These are phyloP conservation scores for Lanzia echinophila DNA, from an alignment of 2,329 filamentous ascomycete genomes.

Conservation along the genomic window DNA sequence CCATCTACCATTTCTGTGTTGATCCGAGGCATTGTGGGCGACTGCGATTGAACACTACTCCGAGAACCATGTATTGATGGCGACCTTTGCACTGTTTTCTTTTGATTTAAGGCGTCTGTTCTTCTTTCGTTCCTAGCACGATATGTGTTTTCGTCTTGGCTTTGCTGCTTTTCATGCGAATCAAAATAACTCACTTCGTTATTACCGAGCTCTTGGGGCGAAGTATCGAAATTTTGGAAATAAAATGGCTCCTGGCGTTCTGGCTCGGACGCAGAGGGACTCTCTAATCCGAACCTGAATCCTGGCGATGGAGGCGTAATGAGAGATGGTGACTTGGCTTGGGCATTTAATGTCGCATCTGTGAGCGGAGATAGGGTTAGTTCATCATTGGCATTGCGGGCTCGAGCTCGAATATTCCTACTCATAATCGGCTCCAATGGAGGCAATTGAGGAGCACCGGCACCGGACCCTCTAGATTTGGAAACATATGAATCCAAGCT, in stretches of 20 bases:
- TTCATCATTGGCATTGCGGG: neutral
- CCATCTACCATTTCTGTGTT: neutral
- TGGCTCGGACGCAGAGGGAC: neutral
- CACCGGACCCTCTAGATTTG: too few relatives aligned
- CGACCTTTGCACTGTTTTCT: neutral
- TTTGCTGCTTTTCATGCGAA: neutral
- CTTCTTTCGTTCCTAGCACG: neutral
- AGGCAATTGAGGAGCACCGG: neutral
- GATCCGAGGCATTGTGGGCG: neutral
- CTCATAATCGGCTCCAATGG: constrained; percentile 2
- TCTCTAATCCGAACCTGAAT: constrained; percentile 4
- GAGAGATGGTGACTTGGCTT: neutral
- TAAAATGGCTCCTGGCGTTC: neutral
- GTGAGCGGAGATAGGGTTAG: neutral
- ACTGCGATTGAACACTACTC: neutral
- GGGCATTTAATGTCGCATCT: neutral
- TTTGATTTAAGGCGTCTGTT: neutral
- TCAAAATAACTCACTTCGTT: neutral
- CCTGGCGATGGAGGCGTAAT: constrained; percentile 1
- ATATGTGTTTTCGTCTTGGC: neutral
- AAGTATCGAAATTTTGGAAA: constrained; percentile 3
- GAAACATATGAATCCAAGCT: neutral
- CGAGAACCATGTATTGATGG: constrained; percentile 4
- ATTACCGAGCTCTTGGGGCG: neutral
- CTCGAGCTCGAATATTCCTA: constrained; percentile 1